Conservation (phyloP, 495 filamentous ascomycete genomes). For the Daldinia grandis region DNA sequence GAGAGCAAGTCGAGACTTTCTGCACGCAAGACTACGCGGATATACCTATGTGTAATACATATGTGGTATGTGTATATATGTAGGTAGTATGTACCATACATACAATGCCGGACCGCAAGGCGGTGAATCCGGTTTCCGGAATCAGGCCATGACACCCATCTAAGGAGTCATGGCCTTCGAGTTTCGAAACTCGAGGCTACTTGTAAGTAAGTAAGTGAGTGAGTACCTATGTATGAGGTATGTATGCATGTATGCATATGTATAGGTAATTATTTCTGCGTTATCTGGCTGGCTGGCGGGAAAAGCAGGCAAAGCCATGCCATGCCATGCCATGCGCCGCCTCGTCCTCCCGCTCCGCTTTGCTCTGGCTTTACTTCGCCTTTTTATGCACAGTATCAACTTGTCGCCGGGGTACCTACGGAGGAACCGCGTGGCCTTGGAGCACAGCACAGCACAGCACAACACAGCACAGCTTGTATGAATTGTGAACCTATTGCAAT, state of each 20-base stretch:
- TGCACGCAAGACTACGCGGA: neutral
- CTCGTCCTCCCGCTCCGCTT: slow-evolving; percentile 1
- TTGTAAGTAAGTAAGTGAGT: neutral
- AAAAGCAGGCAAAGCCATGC: neutral
- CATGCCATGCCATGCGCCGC: neutral
- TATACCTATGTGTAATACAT: slow-evolving; percentile 7
- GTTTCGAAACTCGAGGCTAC: slow-evolving; percentile 31
- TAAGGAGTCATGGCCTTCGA: slow-evolving; percentile 8
- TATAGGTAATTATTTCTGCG: neutral
- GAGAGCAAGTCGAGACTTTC: neutral
- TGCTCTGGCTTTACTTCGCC: slow-evolving; percentile 1
- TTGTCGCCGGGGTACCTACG: slow-evolving; percentile 5
- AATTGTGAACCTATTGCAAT: neutral
- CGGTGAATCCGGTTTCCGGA: slow-evolving; percentile 28
- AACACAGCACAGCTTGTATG: neutral
- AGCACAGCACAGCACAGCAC: neutral
- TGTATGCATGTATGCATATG: neutral
- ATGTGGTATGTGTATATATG: slow-evolving; percentile 1
- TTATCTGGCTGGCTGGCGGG: neutral
- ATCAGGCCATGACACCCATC: slow-evolving; percentile 27
- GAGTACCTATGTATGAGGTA: no score
- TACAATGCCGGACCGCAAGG: slow-evolving; percentile 15
- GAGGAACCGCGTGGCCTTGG: neutral
- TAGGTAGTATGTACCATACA: neutral
- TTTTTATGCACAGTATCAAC: slow-evolving; percentile 3